Percentiles rank a stretch among this genome's conserved stretches.
Conservation (phyloP, 1,139 yeast genomes). For the Taphrina flavorubra region DNA sequence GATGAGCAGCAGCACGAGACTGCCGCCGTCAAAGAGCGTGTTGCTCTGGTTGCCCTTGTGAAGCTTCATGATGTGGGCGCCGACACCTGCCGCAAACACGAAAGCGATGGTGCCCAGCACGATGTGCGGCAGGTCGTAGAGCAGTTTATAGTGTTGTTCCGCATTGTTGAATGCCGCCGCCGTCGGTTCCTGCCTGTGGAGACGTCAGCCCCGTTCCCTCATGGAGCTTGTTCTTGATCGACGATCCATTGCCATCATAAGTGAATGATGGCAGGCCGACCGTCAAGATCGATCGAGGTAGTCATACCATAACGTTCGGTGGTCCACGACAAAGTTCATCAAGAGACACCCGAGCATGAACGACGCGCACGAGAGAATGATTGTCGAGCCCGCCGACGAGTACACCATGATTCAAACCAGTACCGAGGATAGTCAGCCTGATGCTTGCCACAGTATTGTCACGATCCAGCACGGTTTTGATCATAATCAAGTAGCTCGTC, state of each 20-base stretch:
- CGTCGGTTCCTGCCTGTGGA: constrained; percentile 55
- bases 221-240: no score
- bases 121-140: constrained; percentile 69
- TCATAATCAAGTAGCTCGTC: no score
- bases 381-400: constrained; percentile 25
- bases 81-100: constrained; percentile 65
- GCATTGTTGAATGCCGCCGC: constrained; percentile 65
- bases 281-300: background rate
- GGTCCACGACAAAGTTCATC: constrained; percentile 82
- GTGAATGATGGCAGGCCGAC: no score
- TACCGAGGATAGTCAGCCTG: no score
- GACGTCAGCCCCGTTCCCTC: background rate
- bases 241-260: no score
- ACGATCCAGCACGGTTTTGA: no score
- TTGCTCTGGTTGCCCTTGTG: constrained; percentile 60
- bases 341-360: constrained; percentile 81
- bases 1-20: constrained; percentile 71
- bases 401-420: constrained; percentile 14
- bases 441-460: no score
- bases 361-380: constrained; percentile 57
- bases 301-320: constrained; percentile 68
- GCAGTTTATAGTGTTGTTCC: constrained; percentile 70
- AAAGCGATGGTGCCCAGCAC: constrained; percentile 68
- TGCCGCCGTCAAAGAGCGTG: constrained; percentile 86
- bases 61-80: constrained; percentile 77